phyloP scores from a whole-genome alignment of 768 basidiomycete genomes.

The Cystobasidiopsis lactophilus region DNA sequence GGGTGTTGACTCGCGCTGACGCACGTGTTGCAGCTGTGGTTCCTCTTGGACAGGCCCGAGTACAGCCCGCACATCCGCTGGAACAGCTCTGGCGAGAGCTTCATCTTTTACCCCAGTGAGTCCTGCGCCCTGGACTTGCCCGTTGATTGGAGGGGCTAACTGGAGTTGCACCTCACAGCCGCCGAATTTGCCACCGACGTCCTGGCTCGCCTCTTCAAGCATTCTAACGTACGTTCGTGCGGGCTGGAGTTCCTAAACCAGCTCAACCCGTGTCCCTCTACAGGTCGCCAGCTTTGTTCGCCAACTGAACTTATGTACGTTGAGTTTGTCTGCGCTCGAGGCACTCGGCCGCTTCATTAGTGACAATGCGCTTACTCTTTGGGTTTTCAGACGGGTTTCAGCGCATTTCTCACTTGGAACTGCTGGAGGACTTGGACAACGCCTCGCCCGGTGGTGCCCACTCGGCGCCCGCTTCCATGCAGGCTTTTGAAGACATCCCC shows the following conservation, averaged over 20 bases:
- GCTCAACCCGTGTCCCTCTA: no score
- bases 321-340: neutral
- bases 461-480: neutral
- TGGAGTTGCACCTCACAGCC: no score
- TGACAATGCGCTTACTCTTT: no score
- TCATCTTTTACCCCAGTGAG: neutral
- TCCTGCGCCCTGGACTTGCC: neutral
- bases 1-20: neutral
- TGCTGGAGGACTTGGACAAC: neutral
- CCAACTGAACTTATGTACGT: neutral
- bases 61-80: neutral
- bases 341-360: no score
- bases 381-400: neutral
- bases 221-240: neutral
- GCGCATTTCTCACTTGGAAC: slow-evolving; percentile 1
- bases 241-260: no score
- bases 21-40: neutral
- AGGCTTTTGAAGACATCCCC: neutral
- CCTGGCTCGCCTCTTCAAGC: neutral
- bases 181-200: neutral
- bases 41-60: neutral
- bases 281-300: no score
- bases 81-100: neutral
- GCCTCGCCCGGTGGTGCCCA: neutral
- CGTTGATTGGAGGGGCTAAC: no score